These are phyloP conservation scores for Cyberlindnera samutprakarnensis DNA, from an alignment of 805 yeast species.

Conservation along the genomic window DNA sequence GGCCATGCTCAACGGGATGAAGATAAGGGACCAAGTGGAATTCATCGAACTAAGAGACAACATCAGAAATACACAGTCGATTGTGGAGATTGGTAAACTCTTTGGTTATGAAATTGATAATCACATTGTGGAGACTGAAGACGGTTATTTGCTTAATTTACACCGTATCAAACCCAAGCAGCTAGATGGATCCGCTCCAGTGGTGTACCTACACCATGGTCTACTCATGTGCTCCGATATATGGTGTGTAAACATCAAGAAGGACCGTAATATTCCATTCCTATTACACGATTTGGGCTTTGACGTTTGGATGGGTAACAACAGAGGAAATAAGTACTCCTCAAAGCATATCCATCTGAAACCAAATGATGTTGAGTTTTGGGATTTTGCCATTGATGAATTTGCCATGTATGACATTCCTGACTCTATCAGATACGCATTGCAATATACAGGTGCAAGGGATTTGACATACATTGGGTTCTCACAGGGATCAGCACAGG, in stretches of 20 bases:
- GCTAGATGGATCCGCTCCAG: slow-evolving; percentile 31
- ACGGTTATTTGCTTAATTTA: slow-evolving; percentile 66
- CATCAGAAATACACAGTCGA: slow-evolving; percentile 40
- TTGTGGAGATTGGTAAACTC: slow-evolving; percentile 57
- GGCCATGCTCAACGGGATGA: too few relatives aligned
- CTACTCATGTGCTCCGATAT: slow-evolving; percentile 82
- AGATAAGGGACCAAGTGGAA: slow-evolving; percentile 1
- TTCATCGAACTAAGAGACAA: slow-evolving; percentile 19
- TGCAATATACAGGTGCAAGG: slow-evolving; percentile 47
- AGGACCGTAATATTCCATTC: slow-evolving; percentile 60
- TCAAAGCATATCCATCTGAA: slow-evolving; percentile 55
- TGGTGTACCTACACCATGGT: slow-evolving; percentile 87
- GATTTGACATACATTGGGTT: slow-evolving; percentile 75
- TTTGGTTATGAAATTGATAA: slow-evolving; percentile 71
- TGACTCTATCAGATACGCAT: slow-evolving; percentile 65
- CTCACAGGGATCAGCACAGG: slow-evolving; percentile 92
- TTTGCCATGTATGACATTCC: slow-evolving; percentile 92
- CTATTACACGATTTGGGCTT: slow-evolving; percentile 72
- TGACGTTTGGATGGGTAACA: slow-evolving; percentile 94
- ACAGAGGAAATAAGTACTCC: slow-evolving; percentile 88
- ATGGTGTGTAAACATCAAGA: slow-evolving; percentile 51
- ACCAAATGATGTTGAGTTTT: slow-evolving; percentile 43
- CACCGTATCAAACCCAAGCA: slow-evolving; percentile 53
- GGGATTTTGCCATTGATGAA: slow-evolving; percentile 91
- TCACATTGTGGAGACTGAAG: slow-evolving; percentile 70